Conservation (phyloP, 116 monocot genomes). For the Dioscorea cayenensis region DNA sequence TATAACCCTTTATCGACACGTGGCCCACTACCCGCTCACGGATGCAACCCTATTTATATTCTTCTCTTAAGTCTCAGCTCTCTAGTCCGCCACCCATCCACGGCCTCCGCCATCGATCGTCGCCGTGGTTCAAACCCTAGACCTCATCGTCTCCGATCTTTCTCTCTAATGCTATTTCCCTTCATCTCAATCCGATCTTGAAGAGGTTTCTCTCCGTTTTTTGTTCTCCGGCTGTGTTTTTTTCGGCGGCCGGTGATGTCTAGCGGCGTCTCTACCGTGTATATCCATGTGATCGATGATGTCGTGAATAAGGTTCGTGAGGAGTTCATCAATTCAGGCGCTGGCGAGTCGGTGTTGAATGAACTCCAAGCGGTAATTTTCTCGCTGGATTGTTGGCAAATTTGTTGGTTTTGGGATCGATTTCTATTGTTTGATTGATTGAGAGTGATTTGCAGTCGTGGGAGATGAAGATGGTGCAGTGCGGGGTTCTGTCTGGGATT, state of each 20-base stretch:
- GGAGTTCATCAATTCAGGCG: conserved; percentile 48
- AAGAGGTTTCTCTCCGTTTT: neutral
- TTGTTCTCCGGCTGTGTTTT: neutral
- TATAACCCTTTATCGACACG: conserved; percentile 9
- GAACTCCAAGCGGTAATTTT: conserved; percentile 66
- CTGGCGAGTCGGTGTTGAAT: conserved; percentile 46
- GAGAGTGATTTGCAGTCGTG: conserved; percentile 41
- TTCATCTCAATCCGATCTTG: conserved; percentile 1
- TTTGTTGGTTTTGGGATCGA: neutral
- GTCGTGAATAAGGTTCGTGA: conserved; percentile 56
- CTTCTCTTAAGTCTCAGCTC: conserved; percentile 20
- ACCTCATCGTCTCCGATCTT: neutral
- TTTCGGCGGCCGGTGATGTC: conserved; percentile 18
- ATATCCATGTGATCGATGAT: conserved; percentile 46
- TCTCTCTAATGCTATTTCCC: neutral
- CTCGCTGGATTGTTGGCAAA: neutral
- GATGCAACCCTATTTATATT: conserved; percentile 63
- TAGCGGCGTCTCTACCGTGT: conserved; percentile 44
- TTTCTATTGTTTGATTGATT: neutral
- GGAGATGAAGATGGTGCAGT: conserved; percentile 98
- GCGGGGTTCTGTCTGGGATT: conserved; percentile 43
- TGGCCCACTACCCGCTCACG: neutral
- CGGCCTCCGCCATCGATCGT: neutral
- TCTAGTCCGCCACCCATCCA: conserved; percentile 16
- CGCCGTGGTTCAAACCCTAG: neutral